Evolutionary conservation across 768 basidiomycete species (phyloP), one percentile per base, ranked within the genome.

Genomic region (Boletus rubropictus): DNA sequence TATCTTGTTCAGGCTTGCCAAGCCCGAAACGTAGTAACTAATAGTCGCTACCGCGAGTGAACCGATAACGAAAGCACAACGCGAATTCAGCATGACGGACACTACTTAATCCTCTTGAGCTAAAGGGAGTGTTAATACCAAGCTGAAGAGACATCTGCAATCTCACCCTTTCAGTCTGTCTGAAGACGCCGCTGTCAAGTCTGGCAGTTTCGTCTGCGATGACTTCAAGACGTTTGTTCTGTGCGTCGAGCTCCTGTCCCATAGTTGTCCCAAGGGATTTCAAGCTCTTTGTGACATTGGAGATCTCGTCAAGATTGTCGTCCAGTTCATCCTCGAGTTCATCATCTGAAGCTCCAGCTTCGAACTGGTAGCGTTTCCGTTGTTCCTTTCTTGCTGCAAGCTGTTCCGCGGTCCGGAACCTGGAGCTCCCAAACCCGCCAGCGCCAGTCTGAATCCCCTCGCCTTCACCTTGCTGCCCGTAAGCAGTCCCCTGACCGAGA

Each of bases 311-410:
- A 21, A 99, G 70, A 64, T 98, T 97, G 53, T 78, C 81, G 58
- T 97, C 95, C 31, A 99, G 59, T 68, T 98, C 93, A 57, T 97
- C 86, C 70, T 99, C 95, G 1, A 95, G 55, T 67, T 94, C 92
- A 56, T 98, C 93, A 59, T 99, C 95, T 6, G 86, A 89, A 3
- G 77, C 89, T 31, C 81, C 86, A 22, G 82, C 81, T 56, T 99
- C 95, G 59, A 97, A 96, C 68, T 97, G 92, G 64, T 80, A 98
- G 29, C 88, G 79, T 58, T 83, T 79, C 56, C 89, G 75, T 57
- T 84, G 84, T 46, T 84, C 87, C 66, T 83, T 81, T 55, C 76
- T 71, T 9, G 69, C 68, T 12, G 73, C 63, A 47, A 76, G 68
- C 58, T 86, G 80, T 41, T 77, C 76, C 18, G 69, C 66, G 3